Percentiles rank a stretch among this genome's conserved stretches.
Conservation (phyloP, 306 rosid species). For the Erythrophleum fordii region DNA sequence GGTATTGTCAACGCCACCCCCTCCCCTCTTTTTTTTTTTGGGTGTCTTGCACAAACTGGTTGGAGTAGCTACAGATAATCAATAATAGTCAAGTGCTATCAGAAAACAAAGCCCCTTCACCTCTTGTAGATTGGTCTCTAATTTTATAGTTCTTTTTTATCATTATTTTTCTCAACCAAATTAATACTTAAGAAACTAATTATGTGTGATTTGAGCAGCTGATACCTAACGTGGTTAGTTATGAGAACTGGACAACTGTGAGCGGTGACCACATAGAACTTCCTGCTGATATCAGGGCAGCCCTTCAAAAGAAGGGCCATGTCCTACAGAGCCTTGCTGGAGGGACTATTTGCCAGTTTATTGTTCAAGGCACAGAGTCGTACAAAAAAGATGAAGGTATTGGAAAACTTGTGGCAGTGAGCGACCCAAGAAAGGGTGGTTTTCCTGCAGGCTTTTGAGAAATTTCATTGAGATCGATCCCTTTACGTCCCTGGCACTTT, state of each 20-base stretch:
- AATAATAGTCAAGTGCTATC: neutral
- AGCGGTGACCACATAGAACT: slow-evolving; percentile 70
- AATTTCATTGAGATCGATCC: neutral
- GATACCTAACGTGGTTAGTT: slow-evolving; percentile 66
- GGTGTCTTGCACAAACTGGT: neutral
- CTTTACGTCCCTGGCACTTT: neutral
- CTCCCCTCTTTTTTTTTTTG: neutral
- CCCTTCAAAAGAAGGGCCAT: slow-evolving; percentile 72
- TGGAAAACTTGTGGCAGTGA: slow-evolving; percentile 72
- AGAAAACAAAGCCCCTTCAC: neutral
- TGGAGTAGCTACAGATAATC: neutral
- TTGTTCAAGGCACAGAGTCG: slow-evolving; percentile 41
- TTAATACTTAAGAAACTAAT: neutral
- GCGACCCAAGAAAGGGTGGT: slow-evolving; percentile 97
- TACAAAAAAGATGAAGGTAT: slow-evolving; percentile 28
- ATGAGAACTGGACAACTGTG: slow-evolving; percentile 89
- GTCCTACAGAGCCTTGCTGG: slow-evolving; percentile 63
- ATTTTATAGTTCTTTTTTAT: neutral
- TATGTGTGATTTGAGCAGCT: slow-evolving; percentile 53
- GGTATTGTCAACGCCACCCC: slow-evolving; percentile 55
- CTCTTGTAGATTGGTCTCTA: neutral
- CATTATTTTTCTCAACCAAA: neutral
- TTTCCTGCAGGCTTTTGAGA: slow-evolving; percentile 74
- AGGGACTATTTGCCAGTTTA: slow-evolving; percentile 73
- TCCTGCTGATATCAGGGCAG: slow-evolving; percentile 54